phyloP scores from a whole-genome alignment of 305 asterid genomes.

The Solanum chacoense region DNA sequence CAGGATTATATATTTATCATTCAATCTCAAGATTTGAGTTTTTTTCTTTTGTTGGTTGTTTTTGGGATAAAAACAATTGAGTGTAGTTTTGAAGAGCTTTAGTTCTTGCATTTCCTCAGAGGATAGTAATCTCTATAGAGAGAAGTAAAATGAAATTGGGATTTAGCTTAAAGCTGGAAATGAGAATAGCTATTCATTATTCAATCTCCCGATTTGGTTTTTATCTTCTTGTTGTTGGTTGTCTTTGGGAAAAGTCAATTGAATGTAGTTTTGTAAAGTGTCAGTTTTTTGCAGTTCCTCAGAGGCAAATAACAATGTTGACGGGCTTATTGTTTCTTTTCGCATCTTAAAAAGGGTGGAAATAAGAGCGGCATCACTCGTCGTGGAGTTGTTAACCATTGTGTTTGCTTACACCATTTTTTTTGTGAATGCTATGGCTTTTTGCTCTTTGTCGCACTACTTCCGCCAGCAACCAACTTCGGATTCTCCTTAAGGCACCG shows the following conservation, averaged over 20 bases:
- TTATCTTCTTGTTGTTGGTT: not conserved
- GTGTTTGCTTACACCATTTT: not conserved
- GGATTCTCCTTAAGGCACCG: not conserved
- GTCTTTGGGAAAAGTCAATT: not conserved
- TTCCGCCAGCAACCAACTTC: not conserved
- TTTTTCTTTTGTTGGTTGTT: not conserved
- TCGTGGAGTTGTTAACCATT: not conserved
- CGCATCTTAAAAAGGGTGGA: not conserved
- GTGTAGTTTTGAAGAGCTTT: not conserved
- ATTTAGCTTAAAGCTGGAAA: not conserved
- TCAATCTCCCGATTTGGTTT: not conserved
- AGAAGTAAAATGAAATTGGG: not conserved
- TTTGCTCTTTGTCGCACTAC: not conserved
- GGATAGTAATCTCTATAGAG: not conserved
- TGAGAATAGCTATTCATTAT: not conserved
- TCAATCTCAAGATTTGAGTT: not conserved
- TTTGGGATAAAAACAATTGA: not conserved
- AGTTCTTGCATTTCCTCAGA: not conserved
- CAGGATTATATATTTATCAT: not conserved
- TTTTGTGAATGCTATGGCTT: not conserved
- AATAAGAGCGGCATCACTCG: not conserved
- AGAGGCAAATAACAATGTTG: not conserved
- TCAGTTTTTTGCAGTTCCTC: not conserved
- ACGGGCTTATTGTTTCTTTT: not conserved
- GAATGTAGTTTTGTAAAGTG: not conserved